Evolutionary conservation across 2,329 filamentous ascomycete genomes (phyloP).

Genomic region (Biscogniauxia mediterranea): DNA sequence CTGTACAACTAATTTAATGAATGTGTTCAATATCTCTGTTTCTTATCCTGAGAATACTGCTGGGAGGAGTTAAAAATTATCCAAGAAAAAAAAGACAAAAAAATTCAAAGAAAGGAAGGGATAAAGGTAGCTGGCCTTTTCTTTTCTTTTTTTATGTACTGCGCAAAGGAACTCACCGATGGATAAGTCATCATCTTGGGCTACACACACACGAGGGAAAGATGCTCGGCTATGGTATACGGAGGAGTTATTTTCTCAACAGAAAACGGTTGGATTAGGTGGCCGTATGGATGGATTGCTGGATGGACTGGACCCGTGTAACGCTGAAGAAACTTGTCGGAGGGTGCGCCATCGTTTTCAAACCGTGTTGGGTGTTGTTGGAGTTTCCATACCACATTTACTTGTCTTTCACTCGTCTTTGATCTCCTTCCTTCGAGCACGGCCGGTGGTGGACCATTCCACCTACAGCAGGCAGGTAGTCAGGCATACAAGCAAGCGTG

Average conservation of each 20-base stretch:
- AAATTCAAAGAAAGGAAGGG: background rate
- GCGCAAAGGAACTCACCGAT: background rate
- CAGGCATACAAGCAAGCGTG: background rate
- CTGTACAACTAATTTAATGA: slow-evolving; percentile 6
- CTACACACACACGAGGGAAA: background rate
- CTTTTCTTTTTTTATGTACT: background rate
- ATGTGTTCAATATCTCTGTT: background rate
- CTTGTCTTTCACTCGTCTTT: background rate
- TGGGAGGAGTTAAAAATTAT: background rate
- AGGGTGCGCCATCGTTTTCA: background rate
- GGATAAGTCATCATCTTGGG: background rate
- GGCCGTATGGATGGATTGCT: background rate
- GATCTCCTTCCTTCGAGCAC: background rate
- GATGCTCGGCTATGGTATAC: background rate
- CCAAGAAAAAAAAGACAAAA: background rate
- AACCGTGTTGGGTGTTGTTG: slow-evolving; percentile 1
- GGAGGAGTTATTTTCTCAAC: background rate
- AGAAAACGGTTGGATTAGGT: background rate
- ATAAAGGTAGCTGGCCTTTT: background rate
- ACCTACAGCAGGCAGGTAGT: slow-evolving; percentile 11
- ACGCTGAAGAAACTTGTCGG: background rate
- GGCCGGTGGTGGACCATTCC: slow-evolving; percentile 2
- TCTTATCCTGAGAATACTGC: background rate
- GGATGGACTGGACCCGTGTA: background rate
- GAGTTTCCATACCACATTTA: slow-evolving; percentile 1